Evolutionary conservation across 176 grass and related monocot genomes (phyloP).

Genomic region (Tillandsia leiboldiana): DNA sequence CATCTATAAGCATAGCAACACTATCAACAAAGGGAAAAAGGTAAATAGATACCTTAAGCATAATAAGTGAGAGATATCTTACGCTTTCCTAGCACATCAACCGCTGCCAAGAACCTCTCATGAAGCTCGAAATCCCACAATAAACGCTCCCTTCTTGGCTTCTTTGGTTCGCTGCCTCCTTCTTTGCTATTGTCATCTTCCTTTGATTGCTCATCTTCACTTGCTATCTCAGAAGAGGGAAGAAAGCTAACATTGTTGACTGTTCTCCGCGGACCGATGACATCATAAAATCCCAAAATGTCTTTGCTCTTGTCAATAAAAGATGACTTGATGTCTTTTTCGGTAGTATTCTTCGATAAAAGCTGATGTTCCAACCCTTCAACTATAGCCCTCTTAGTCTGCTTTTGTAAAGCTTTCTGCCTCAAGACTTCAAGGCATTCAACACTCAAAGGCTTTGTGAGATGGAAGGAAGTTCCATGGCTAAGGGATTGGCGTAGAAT

Average conservation of each 20-base stretch:
- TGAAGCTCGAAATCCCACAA: slow-evolving; percentile 5
- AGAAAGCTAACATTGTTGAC: not conserved
- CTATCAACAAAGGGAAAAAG: not conserved
- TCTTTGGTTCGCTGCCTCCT: not conserved
- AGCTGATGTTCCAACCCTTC: not conserved
- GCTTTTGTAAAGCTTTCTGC: slow-evolving; percentile 3
- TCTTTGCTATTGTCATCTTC: not conserved
- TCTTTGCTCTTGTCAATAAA: not conserved
- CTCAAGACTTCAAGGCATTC: slow-evolving; percentile 1
- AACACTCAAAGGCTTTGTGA: slow-evolving; percentile 8
- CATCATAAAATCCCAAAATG: not conserved
- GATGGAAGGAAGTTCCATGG: slow-evolving; percentile 11
- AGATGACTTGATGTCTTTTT: not conserved
- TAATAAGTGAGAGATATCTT: not conserved
- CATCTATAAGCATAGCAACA: not conserved
- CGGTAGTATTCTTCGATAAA: not conserved
- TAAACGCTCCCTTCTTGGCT: slow-evolving; percentile 1
- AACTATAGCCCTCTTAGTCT: not conserved
- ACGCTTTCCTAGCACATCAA: not conserved
- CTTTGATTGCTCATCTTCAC: not conserved
- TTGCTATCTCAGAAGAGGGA: not conserved
- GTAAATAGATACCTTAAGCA: not conserved
- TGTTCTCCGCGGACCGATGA: not conserved
- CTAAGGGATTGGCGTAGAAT: not conserved
- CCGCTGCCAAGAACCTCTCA: not conserved